phyloP scores from a whole-genome alignment of 2,329 filamentous ascomycete species.

The Apiospora malaysiana region DNA sequence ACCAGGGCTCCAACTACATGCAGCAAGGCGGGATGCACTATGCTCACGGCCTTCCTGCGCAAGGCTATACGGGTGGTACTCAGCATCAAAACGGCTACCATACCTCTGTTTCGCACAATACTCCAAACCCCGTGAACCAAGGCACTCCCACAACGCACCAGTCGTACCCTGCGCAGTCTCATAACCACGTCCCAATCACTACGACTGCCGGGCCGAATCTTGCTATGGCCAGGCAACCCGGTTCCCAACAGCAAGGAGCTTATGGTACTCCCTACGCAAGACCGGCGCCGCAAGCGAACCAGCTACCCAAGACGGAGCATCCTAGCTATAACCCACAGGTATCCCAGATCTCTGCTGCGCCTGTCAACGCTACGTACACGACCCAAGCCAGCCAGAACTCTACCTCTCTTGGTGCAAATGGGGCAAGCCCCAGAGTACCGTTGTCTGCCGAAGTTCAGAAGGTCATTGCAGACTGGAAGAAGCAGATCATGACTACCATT shows the following conservation, averaged over 20 bases:
- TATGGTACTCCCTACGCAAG: slow-evolving; percentile 42
- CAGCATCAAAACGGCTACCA: slow-evolving; percentile 33
- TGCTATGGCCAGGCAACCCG: slow-evolving; percentile 11
- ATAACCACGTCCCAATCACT: neutral
- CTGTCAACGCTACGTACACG: slow-evolving; percentile 27
- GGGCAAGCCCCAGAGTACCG: slow-evolving; percentile 24
- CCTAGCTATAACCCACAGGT: slow-evolving; percentile 29
- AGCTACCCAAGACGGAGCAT: slow-evolving; percentile 33
- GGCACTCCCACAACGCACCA: slow-evolving; percentile 34
- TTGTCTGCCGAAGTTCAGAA: slow-evolving; percentile 38
- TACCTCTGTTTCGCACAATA: slow-evolving; percentile 29
- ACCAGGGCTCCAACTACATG: slow-evolving; percentile 38
- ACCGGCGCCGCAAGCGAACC: slow-evolving; percentile 34
- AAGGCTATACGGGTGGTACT: slow-evolving; percentile 31
- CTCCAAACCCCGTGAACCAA: slow-evolving; percentile 28
- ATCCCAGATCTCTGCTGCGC: slow-evolving; percentile 28
- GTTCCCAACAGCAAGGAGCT: slow-evolving; percentile 35
- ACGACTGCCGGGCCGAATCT: slow-evolving; percentile 9
- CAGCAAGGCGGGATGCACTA: slow-evolving; percentile 32
- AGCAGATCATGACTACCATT: slow-evolving; percentile 37
- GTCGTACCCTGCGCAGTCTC: slow-evolving; percentile 32
- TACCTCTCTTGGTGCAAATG: slow-evolving; percentile 25
- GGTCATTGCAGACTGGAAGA: slow-evolving; percentile 38
- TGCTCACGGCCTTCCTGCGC: slow-evolving; percentile 32
- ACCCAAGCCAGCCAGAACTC: slow-evolving; percentile 20